Evolutionary conservation across 306 rosid species (phyloP), one percentile per base, ranked within the genome.

Genomic region (Cucurbita ficifolia): DNA sequence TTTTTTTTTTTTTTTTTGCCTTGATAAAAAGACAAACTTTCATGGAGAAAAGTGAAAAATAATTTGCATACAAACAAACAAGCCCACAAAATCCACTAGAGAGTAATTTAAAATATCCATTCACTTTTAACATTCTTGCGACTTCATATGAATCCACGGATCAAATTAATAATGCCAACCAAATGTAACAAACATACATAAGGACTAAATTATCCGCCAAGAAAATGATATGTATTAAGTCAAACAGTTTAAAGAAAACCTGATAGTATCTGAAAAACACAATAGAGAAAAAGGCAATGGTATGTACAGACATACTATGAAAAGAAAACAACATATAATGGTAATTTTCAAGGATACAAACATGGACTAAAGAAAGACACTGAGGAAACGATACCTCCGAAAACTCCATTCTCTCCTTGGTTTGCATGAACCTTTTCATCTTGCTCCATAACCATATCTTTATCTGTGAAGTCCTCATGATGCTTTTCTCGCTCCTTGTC

Each of bases 401-500:
- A 58, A 7, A 80, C 75, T 59, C 83, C 83, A 78, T 79, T 79
- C 29, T 76, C 84, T 62, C 84, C 85, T 11, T 68, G 81, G 67
- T 74, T 82, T 65, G 55, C 59, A 78, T 62, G 73, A 45, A 61
- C 70, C 50, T 82, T 83, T n/a, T 83, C 87, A 73, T 80, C 87
- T 53, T 73, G 86, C 73, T 75, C 84, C 38, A 48, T 70, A 76
- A 70, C 78, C 76, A 75, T 74, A 55, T 80, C 83, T 72, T 69
- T 79, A 22, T 79, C 79, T 4, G 68, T 68, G n/a, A 17, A 76
- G 70, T 76, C 85, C 63, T 76, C 82, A 5, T 42, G 88, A 62
- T 70, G 88, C 57, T 80, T 86, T 64, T 87, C 89, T 56, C 76
- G 83, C 40, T 83, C 91, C 81, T 79, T 90, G 50, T 83, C 87